Base-by-base conservation (phyloP, 345 rosid species). In the Balakata baccata region DNA sequence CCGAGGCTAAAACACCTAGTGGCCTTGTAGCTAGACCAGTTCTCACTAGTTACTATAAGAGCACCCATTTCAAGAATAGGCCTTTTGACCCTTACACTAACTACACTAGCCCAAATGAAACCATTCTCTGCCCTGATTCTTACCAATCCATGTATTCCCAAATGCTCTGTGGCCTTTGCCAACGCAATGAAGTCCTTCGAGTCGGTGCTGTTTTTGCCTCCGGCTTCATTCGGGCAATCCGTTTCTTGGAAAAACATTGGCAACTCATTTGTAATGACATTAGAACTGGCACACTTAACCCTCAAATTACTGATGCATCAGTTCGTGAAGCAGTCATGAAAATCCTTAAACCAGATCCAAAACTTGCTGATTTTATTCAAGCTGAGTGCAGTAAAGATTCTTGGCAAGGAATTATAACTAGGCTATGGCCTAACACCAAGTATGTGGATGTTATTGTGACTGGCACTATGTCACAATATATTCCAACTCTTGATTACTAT, bases 391-490 rank as follows among this genome's bases (percentile, higher is more conserved):
- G 77, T 6, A 74, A 81, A 45, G 83, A 63, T 37, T 79, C 87
- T 29, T 85, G 89, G 89, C 79, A 77, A 66, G 90, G 90, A 58
- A 84, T 87, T 54, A 82, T 87, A 57, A 82, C 83, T 13, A 78
- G 86, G 78, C 56, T 87, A 10, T 87, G 90, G 90, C 89, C 89
- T 5, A 85, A 82, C 64, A 82, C 86, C 0, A 84, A 81, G 74
- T 87, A 85, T 64, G 79, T 95, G 70, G 99, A 95, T 85, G 98
- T 95, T 67, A 92, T 94, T 80, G 98, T 92, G 86, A 94, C 99
- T 7, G 99, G 99, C 45, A 88, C 99, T 25, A 94, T 94, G 99
- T 94, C 98, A 72, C 99, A 94, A 76, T 94, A 94, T 34, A 94
- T 94, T 68, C 98, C 95, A 25, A 92, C 91, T 67, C 97, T 94